Base-by-base conservation (phyloP, 2,329 filamentous ascomycete genomes). In the Xenoacremonium recifei region DNA sequence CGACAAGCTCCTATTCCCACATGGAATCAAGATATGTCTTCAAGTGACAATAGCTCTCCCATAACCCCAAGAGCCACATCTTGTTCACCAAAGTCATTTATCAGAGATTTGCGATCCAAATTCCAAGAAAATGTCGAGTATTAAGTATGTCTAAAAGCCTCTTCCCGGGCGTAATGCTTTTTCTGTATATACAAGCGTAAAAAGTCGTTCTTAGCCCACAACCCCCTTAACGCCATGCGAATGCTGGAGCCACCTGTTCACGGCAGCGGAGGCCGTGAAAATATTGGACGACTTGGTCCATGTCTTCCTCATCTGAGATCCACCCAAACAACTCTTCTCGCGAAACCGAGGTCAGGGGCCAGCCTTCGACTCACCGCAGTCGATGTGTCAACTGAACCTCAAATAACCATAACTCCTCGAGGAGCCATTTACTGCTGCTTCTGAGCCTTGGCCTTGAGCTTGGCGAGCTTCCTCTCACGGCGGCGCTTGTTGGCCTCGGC, bases 401-500 rank as follows among this genome's bases (percentile, higher is more conserved):
- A 16, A 36, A 20, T 29, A 52, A 35, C n/a, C n/a, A n/a, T n/a
- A n/a, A n/a, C n/a, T n/a, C n/a, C n/a, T n/a, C n/a, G n/a, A n/a
- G n/a, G n/a, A n/a, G n/a, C n/a, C 30, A 27, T 40, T 70, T 79
- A 85, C 70, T 86, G 76, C 76, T 56, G 51, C 61, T 90, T 90
- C 75, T 83, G 84, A 50, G 75, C 73, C 62, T 74, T 75, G 50
- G 75, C 73, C 62, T 74, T 75, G 66, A 85, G 75, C 44, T 80
- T 67, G 41, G 74, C 79, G 37, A 88, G 59, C 80, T 87, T 91
- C 68, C 75, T 82, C 68, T 93, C 89, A 46, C 90, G 80, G 62
- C 91, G 84, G 63, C 77, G 80, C 82, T 90, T 91, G 58, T 86
- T 79, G 30, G 92, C 89, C 68, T 95, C 92, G 27, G 88, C 81